phyloP scores from a whole-genome alignment of 768 basidiomycete species.

The Fomitopsis pulvina region DNA sequence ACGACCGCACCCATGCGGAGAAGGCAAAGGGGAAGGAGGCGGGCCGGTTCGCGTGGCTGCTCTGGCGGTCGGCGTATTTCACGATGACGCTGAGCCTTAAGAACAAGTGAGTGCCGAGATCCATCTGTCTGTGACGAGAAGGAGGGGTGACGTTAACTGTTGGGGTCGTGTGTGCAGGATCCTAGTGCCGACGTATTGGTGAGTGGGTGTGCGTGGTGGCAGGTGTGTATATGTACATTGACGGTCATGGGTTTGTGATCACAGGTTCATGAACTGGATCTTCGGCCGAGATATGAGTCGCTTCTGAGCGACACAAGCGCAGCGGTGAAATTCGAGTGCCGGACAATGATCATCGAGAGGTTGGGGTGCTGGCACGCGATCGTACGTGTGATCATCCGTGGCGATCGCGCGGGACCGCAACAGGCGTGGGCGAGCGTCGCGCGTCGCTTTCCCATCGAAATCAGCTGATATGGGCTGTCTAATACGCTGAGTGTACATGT shows the following conservation, averaged over 20 bases:
- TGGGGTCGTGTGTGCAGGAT: conserved; percentile 34
- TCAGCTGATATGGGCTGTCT: too few relatives aligned
- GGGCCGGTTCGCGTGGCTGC: conserved; percentile 66
- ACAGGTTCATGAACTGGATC: conserved; percentile 72
- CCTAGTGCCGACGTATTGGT: conserved; percentile 63
- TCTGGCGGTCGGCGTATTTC: conserved; percentile 80
- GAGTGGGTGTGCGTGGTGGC: conserved; percentile 17
- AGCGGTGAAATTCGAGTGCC: too few relatives aligned
- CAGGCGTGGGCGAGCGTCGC: too few relatives aligned
- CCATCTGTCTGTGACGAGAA: background rate
- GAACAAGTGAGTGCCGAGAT: conserved; percentile 48
- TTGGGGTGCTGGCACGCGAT: too few relatives aligned
- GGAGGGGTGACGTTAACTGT: background rate
- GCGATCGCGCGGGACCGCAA: too few relatives aligned
- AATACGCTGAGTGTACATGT: too few relatives aligned
- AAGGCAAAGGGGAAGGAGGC: conserved; percentile 47
- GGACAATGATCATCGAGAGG: too few relatives aligned
- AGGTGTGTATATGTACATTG: conserved; percentile 2
- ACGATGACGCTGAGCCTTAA: conserved; percentile 66
- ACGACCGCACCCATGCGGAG: conserved; percentile 52
- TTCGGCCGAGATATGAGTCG: conserved; percentile 70
- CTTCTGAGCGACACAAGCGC: too few relatives aligned
- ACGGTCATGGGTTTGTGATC: conserved; percentile 1
- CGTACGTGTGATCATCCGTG: too few relatives aligned
- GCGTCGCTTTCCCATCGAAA: too few relatives aligned